phyloP scores from a whole-genome alignment of 2,329 filamentous ascomycete species.

The Elsinoe ampelina region DNA sequence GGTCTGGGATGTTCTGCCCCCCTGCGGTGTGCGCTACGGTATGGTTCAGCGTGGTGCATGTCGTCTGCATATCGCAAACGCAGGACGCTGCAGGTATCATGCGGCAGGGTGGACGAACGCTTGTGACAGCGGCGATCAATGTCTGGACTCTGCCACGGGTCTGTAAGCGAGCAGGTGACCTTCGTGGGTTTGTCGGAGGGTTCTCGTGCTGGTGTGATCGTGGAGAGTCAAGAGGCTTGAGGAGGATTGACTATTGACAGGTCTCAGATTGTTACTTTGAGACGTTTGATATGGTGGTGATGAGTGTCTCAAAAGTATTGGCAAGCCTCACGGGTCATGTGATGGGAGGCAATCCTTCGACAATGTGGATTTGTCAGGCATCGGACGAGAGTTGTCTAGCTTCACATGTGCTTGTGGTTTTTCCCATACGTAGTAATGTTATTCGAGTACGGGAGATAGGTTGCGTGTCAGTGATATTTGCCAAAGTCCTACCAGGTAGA shows the following conservation, averaged over 20 bases:
- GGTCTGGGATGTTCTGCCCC: background rate
- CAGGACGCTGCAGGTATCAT: conserved; percentile 1
- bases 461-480: too few species aligned
- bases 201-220: too few species aligned
- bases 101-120: conserved; percentile 4
- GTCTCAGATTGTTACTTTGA: background rate
- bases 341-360: background rate
- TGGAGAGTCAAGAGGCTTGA: conserved; percentile 1
- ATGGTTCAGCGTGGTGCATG: background rate
- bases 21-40: background rate
- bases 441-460: too few species aligned
- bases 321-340: conserved; percentile 1
- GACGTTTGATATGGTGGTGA: background rate
- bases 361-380: too few species aligned
- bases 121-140: conserved; percentile 9
- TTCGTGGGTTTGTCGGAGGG: background rate
- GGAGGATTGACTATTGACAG: conserved; percentile 8
- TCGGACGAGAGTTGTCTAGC: too few species aligned
- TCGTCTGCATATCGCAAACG: conserved; percentile 1
- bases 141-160: conserved; percentile 5
- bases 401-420: too few species aligned
- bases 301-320: conserved; percentile 1
- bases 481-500: too few species aligned
- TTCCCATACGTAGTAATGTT: too few species aligned
- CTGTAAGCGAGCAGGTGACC: background rate